Base-by-base conservation (phyloP, 352 stramenopile species). In the Globisporangium spiculum region DNA sequence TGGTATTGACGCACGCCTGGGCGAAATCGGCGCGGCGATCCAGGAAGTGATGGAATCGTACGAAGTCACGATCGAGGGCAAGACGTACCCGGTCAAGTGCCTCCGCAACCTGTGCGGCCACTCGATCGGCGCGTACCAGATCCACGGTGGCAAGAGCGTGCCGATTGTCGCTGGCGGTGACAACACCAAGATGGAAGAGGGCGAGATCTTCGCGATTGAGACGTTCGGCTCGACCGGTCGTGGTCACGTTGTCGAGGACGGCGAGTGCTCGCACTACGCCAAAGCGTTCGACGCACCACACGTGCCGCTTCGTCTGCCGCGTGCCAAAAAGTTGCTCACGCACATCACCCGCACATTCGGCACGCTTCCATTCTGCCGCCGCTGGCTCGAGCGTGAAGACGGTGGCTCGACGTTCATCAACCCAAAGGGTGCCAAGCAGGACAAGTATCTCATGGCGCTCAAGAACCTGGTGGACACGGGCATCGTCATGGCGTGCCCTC, bases 341-440 rank as follows among this genome's bases (percentile, higher is more conserved):
- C 94, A 98, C 74, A 98, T 98, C 69, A 98, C 98, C 73, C 97
- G 97, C 71, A 99, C 94, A 9, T 99, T 99, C 79, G 92, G 91
- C 18, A 98, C 94, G 3, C 81, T 99, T 46, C 89, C 94, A 6
- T 99, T 98, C 76, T 99, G 94, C 72, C 76, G 86, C 56, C 74
- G 94, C 61, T 99, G 92, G 92, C 75, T 99, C n/a, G 94, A 98
- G 73, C 79, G 92, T 16, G 79, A 93, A 20, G 95, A 98, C 80
- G 94, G 95, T 34, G 95, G 95, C 50, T 98, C 90, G 32, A 71
- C 70, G 32, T 77, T 79, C 36, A 76, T 91, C 41, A 90, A 94
- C 70, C 78, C 79, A 8, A 81, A 86, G 22, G 92, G 92, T 30
- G 69, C 65, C 57, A 94, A 96, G 73, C 94, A 98, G 81, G 86